Evolutionary conservation across 2,329 filamentous ascomycete species (phyloP).

Genomic region (Xylaria polymorpha): DNA sequence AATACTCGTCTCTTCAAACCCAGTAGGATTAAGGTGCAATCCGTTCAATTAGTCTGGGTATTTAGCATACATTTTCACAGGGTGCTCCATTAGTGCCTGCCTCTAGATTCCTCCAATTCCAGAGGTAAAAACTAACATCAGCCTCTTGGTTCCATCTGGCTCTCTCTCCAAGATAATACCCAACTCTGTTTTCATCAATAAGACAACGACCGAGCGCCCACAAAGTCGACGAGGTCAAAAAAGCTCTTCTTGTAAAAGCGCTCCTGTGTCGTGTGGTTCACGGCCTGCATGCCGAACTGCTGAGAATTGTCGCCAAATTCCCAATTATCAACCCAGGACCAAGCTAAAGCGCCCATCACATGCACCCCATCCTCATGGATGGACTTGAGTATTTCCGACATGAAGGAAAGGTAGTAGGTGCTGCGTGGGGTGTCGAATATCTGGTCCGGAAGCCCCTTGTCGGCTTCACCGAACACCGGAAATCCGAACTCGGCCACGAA

Average conservation of each 20-base stretch:
- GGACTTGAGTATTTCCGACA: slow-evolving; percentile 65
- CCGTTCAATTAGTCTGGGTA: too few species aligned
- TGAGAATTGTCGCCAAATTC: slow-evolving; percentile 63
- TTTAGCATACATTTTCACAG: too few species aligned
- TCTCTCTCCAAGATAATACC: too few species aligned
- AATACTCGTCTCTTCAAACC: too few species aligned
- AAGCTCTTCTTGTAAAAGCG: slow-evolving; percentile 65
- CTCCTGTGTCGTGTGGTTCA: slow-evolving; percentile 64
- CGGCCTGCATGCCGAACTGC: slow-evolving; percentile 67
- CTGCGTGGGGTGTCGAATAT: slow-evolving; percentile 65
- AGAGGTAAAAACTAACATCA: too few species aligned
- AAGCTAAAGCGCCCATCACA: slow-evolving; percentile 65
- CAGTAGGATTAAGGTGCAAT: too few species aligned
- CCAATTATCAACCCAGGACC: slow-evolving; percentile 65
- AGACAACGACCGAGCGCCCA: background rate
- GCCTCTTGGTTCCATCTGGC: too few species aligned
- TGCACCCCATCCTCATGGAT: slow-evolving; percentile 68
- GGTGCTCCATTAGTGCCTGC: too few species aligned
- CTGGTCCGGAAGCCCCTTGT: slow-evolving; percentile 60
- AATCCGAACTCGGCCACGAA: slow-evolving; percentile 69
- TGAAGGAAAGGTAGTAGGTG: slow-evolving; percentile 65
- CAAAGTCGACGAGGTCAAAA: slow-evolving; percentile 14
- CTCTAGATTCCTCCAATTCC: too few species aligned
- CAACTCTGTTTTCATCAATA: background rate
- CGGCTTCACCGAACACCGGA: slow-evolving; percentile 61